Evolutionary conservation across 805 yeast species (phyloP), one percentile per base, ranked within the genome.

Genomic region (Teunomyces panamensis): DNA sequence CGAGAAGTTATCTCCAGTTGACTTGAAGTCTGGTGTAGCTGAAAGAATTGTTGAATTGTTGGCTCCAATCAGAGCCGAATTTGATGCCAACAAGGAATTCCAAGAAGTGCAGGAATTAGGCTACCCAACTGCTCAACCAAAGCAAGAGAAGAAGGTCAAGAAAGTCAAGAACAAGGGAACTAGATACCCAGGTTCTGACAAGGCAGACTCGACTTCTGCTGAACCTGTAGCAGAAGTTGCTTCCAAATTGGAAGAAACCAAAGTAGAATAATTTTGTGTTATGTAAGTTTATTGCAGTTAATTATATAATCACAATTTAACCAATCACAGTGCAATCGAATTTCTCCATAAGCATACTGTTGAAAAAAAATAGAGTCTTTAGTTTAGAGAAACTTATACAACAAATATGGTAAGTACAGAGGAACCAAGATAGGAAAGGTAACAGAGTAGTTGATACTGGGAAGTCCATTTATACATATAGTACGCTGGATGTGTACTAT

Each of bases 21-120:
- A 94, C 68, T 84, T 94, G 68, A 94, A 94, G 69, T 69, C 84
- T 4, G 99, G 99, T 68, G 92, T 92, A 45, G 75, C 96, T 43
- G 96, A 85, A 58, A 86, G 86, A 30, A 86, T 94, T 60, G 87
- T 89, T 66, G 81, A 67, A 41, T 74, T 94, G 48, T 79, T 94
- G 58, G 91, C 80, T 3, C 98, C 99, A 48, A 82, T 94, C 49
- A 85, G 90, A 65, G 83, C 79, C 50, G 89, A 81, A 50, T 87
- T 72, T 58, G 77, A 71, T 29, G 66, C 70, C 28, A 80, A 75
- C 62, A 73, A 78, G 39, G 96, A 87, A 56, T 91, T 87, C 73
- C 85, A 81, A 68, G 87, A 82, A 50, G 83, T 91, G 39, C 81
- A 79, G 59, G 77, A 68, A 11, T 79, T 82, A 62, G 99, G 97